Base-by-base conservation (phyloP, 768 basidiomycete species). In the Mycena metata region DNA sequence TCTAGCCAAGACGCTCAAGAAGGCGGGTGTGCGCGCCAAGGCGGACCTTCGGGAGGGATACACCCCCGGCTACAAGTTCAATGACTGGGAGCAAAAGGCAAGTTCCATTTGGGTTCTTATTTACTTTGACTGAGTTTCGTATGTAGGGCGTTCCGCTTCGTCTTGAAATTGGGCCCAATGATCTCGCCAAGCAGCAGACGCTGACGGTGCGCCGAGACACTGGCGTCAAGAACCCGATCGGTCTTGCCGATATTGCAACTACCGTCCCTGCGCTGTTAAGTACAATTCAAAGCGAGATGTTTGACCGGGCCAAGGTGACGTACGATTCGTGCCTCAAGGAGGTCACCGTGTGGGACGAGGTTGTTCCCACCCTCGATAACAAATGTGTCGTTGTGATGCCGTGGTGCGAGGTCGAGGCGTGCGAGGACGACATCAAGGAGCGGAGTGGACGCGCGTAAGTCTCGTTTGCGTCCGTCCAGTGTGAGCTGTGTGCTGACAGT, bases 351-450 rank as follows among this genome's bases (percentile, higher is more conserved):
- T 99, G 97, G 97, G 92, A 96, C 51, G 92, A 98, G 65, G 84
- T 99, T 61, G 96, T 99, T 17, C 95, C 96, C 5, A 86, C 92
- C 11, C 84, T 99, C 47, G 97, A 99, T 79, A 84, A 84, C 77
- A 98, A 98, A 83, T 90, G 90, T 76, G 85, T 96, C 42, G 90
- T 92, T 23, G 92, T 92, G 61, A 88, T 99, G 66, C 98, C 98
- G 5, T 99, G 98, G 98, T 99, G 98, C 80, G 96, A 99, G 80
- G 86, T 83, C 21, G 94, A 94, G 77, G 86, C 85, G 16, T 99
- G 98, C 76, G 98, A 99, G 79, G 97, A 99, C 77, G 94, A 96
- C 74, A 98, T 99, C 86, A 99, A 99, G 84, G 96, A 99, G 75
- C 86, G 94, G 69, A 95, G 91, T 76, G 95, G 90, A 64, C 85